Evolutionary conservation across 306 rosid genomes (phyloP), one percentile per base, ranked within the genome.

Genomic region (Sicyos baderoa): DNA sequence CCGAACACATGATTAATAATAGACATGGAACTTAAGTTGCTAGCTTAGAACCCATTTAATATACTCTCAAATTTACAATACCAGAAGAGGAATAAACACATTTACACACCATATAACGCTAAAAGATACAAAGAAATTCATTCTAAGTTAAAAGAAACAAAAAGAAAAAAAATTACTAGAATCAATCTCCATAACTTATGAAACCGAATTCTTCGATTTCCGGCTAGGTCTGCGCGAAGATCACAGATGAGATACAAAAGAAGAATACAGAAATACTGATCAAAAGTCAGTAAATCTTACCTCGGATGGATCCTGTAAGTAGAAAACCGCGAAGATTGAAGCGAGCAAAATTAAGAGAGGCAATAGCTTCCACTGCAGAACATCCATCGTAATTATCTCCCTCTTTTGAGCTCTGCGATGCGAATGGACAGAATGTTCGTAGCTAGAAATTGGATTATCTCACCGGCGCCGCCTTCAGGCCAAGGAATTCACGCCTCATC

Each of bases 341-440:
- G 78, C 79, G 1, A 86, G 32, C 8, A 89, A 68, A 10, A 84
- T 49, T 3, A 86, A 61, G 54, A 88, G 12, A 9, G 45, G 91
- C 10, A 88, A 52, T 1, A 89, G 75, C 82, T 82, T 83, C 93
- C 95, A 89, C 19, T 70, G 66, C 40, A 92, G 74, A 59, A 58
- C 42, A 57, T 61, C 51, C 15, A 70, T 81, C 91, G 85, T 88
- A 52, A 68, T 50, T 58, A 69, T 54, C 23, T 59, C 54, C n/a
- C 12, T 40, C 45, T 40, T 2, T 40, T 22, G 37, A 2, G 21
- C 40, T 55, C 51, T 13, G 10, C 6, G 13, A 12, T 21, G 55
- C 21, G 17, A 66, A 1, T 66, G 55, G 55, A 22, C 0, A 45
- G 14, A 4, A 25, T 47, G 71, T 7, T 45, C 54, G 71, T 19